Evolutionary conservation across 805 yeast genomes (phyloP).

Genomic region (Barnettozyma populi): DNA sequence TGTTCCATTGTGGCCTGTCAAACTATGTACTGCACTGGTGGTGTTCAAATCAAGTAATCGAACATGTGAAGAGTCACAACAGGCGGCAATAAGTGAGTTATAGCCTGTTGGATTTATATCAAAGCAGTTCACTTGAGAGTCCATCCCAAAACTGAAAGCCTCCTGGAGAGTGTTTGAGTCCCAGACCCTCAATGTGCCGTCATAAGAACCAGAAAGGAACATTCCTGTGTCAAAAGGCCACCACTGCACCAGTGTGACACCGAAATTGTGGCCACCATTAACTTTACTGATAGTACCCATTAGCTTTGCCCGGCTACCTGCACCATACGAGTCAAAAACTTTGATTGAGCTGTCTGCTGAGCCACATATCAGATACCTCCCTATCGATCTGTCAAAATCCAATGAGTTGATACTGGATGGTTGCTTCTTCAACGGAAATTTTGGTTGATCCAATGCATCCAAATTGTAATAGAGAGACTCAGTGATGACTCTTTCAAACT

Average conservation of each 20-base stretch:
- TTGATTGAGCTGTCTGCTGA: slow-evolving; percentile 66
- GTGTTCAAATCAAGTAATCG: slow-evolving; percentile 70
- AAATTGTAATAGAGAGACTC: slow-evolving; percentile 22
- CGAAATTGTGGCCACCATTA: slow-evolving; percentile 54
- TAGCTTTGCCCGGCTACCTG: background rate
- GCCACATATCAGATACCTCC: slow-evolving; percentile 56
- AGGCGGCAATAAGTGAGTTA: slow-evolving; percentile 60
- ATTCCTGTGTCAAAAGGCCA: slow-evolving; percentile 87
- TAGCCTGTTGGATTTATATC: slow-evolving; percentile 48
- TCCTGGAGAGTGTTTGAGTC: slow-evolving; percentile 63
- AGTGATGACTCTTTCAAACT: slow-evolving; percentile 17
- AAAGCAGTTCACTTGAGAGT: slow-evolving; percentile 57
- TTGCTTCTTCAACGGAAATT: slow-evolving; percentile 15
- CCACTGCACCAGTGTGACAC: slow-evolving; percentile 74
- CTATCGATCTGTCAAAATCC: slow-evolving; percentile 44
- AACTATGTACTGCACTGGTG: slow-evolving; percentile 65
- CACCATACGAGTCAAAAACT: slow-evolving; percentile 47
- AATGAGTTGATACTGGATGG: slow-evolving; percentile 48
- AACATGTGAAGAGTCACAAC: slow-evolving; percentile 62
- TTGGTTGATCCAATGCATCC: slow-evolving; percentile 17
- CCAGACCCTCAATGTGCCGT: slow-evolving; percentile 73
- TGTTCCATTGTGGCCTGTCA: slow-evolving; percentile 48
- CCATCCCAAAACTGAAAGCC: slow-evolving; percentile 62
- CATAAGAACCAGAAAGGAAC: slow-evolving; percentile 80
- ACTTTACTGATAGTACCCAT: slow-evolving; percentile 22